Base-by-base conservation (phyloP, 2,329 filamentous ascomycete species). In the Alternaria arbusti region DNA sequence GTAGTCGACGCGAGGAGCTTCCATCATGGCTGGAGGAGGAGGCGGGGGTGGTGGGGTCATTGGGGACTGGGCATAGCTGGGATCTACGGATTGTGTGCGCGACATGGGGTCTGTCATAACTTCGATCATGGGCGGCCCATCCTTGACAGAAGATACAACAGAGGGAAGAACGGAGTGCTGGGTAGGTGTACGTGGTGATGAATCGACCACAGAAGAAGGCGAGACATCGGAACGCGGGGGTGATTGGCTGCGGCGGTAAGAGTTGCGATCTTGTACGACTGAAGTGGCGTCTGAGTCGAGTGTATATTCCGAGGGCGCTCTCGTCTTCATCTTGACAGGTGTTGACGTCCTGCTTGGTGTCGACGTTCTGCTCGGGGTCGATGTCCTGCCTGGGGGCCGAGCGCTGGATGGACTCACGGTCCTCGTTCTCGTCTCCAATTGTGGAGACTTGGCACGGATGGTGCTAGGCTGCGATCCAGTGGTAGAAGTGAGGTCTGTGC, bases 1-100 rank as follows among this genome's bases (percentile, higher is more conserved):
- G 77, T 98, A 98, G 77, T 98, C 95, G 17, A 98, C 94, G 64
- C 92, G 88, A 1, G 95, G 95, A 44, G 93, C 89, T 46, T 90
- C 85, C 36, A 87, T 69, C 55, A 89, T 83, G 69, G 89, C 87
- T 9, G 93, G 87, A 1, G 91, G 89, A 1, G 93, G 94, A 0
- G 94, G 93, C 2, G 93, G 88, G 8, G 84, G 84, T 1, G 93
- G 88, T 15, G 83, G 84, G 40, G 87, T 81, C 56, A 85, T 87
- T 1, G 87, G 84, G 0, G 87, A 85, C 0, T 76, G 71, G 85
- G 66, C 81, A 68, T 85, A 79, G 10, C 70, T 74, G 8, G 80
- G 68, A 46, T 79, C 76, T 25, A 74, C 70, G 5, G 79, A 80
- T 22, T 76, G 71, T 9, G 71, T 54, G 20, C 78, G 75, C 15